Base-by-base conservation (phyloP, 306 rosid species). In the Vachellia pachyceras region DNA sequence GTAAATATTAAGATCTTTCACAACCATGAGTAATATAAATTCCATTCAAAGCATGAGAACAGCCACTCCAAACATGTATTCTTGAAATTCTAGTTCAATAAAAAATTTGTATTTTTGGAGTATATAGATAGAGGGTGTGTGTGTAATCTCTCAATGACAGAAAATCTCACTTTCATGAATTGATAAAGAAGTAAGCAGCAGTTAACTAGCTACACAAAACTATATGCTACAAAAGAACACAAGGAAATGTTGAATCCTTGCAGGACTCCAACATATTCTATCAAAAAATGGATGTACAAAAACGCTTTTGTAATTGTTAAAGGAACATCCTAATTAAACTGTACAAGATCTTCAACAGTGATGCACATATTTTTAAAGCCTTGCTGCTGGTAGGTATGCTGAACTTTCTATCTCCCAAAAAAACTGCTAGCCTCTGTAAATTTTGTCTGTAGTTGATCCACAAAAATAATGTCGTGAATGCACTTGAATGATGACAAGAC, bases 1-100 rank as follows among this genome's bases (percentile, higher is more conserved):
- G 90, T 82, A 82, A 52, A 87, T 87, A 87, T 47, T 78, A 67
- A 72, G 64, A 79, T 79, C 10, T 76, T 46, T 36, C 58, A 58
- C 80, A 78, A 71, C 73, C 58, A 57, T 68, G 66, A 75, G 77
- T 80, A 33, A 39, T 69, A 44, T 36, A 41, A 68, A 73, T 71
- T 84, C 73, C 63, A 76, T 25, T 36, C 52, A 82, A 58, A 22
- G 77, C 49, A 58, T 29, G 40, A 60, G 23, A 63, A 60, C 61
- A 49, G 49, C 65, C 76, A 71, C 70, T 33, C 58, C 74, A 78
- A 45, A 60, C 40, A 3, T 64, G 69, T 55, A 70, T 15, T 50
- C 72, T 67, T 29, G 45, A 52, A 73, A 79, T 76, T 50, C 13
- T 61, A 68, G 37, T 37, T 69, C 49, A 55, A 15, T 36, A 64